Base-by-base conservation (phyloP, 2,329 filamentous ascomycete species). In the Talaromyces sp. region DNA sequence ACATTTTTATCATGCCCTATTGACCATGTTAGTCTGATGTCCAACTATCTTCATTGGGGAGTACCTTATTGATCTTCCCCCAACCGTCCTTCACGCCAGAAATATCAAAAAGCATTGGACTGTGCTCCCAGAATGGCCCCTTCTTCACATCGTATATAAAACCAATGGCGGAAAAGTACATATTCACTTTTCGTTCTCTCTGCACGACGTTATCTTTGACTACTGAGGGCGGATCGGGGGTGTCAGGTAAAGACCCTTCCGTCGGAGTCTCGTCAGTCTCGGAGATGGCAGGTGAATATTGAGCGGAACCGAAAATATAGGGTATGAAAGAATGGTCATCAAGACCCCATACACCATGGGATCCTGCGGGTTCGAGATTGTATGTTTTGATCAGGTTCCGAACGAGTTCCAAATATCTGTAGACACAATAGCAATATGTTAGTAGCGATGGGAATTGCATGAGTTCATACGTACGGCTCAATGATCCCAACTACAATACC, bases 1-100 rank as follows among this genome's bases (percentile, higher is more conserved):
- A 99, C 95, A 99, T 99, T 79, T 98, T 99, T 73, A 99, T 87
- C 95, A 99, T 98, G 61, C 95, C 95, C 89, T 90, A 27, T 2
- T 6, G 7, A 3, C 17, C 3, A 64, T 39, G 22, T 59, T 33
- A 56, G 52, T 19, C n/a, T n/a, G 3, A 31, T 10, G 3, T 19
- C 27, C 27, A 31, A 31, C 27, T 31, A 6, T 31, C 27, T 5
- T 39, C n/a, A 25, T 25, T 27, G 6, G 4, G 70, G 37, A 8
- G 39, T 41, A 86, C 86, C 82, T 93, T 93, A 79, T 99, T 98
- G 73, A 99, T 97, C 82, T 99, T 99, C 41, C 91, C 95, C 95
- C 95, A 99, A n/a, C 95, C 91, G 64, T 90, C 89, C 70, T 87
- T 88, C 68, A 99, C 90, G 11, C 95, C 95, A 0, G 92, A 96